A percentile compares a stretch with the other conserved stretches of the same genome.
Conservation (phyloP, 108 stramenopile genomes). For the Cylindrotheca fusiformis region DNA sequence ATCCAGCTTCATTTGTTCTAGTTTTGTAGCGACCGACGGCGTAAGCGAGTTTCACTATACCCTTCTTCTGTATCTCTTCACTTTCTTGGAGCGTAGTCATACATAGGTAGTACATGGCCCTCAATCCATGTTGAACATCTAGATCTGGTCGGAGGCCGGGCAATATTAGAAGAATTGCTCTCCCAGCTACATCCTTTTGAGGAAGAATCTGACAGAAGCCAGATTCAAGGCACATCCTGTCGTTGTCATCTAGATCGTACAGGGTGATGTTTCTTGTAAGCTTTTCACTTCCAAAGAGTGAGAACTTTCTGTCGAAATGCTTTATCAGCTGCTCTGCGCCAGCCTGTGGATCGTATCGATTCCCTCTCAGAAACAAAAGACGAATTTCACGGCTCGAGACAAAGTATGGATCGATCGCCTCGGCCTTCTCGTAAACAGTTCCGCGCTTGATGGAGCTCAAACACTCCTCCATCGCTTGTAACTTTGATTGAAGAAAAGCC, state of each 20-base stretch:
- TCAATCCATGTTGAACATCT: not conserved
- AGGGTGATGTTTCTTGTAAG: conserved; percentile 16
- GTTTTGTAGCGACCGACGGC: not conserved
- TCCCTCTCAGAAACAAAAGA: conserved; percentile 30
- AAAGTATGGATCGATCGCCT: conserved; percentile 15
- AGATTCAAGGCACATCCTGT: conserved; percentile 1
- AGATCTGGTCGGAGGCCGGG: conserved; percentile 1
- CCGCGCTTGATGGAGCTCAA: not conserved
- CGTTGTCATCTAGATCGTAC: conserved; percentile 14
- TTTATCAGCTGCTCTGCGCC: conserved; percentile 14
- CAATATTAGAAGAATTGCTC: conserved; percentile 6
- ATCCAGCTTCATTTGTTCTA: not conserved
- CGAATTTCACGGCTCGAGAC: conserved; percentile 18
- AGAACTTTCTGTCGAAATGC: conserved; percentile 13
- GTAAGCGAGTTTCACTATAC: conserved; percentile 4
- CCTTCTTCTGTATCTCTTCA: conserved; percentile 13
- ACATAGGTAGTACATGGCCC: conserved; percentile 2
- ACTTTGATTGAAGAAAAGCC: not conserved
- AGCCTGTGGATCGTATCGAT: conserved; percentile 10
- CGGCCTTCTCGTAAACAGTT: conserved; percentile 5
- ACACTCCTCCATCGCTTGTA: not conserved
- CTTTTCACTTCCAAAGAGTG: conserved; percentile 14
- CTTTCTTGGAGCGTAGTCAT: conserved; percentile 7
- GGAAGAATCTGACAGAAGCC: conserved; percentile 18
- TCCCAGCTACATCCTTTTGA: conserved; percentile 8